Evolutionary conservation across 1,284 basidiomycete genomes (phyloP).

Genomic region (Sporisorium reilianum): DNA sequence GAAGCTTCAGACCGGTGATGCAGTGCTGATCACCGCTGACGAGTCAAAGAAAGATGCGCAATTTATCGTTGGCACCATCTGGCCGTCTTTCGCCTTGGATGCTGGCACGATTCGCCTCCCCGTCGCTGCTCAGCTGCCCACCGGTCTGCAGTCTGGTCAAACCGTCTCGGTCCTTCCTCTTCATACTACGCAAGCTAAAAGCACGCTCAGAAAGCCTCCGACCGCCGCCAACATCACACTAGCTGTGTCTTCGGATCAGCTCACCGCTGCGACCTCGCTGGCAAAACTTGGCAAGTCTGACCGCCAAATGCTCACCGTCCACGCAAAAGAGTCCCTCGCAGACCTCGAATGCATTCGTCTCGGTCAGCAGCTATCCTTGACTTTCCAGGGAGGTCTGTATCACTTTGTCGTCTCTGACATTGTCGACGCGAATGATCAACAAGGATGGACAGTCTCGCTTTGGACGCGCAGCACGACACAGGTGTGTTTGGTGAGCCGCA

Average conservation of each 20-base stretch:
- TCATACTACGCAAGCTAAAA: conserved; percentile 12
- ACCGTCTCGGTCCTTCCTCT: conserved; percentile 20
- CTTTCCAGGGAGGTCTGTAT: conserved; percentile 26
- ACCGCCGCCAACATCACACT: conserved; percentile 50
- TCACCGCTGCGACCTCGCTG: conserved; percentile 6
- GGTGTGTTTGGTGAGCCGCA: conserved; percentile 63
- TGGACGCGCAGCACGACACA: conserved; percentile 10
- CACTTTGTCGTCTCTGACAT: neutral
- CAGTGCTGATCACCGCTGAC: conserved; percentile 15
- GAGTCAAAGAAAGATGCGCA: neutral
- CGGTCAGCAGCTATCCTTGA: conserved; percentile 18
- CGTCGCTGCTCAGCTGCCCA: conserved; percentile 8
- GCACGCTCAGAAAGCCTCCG: conserved; percentile 21
- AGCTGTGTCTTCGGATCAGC: conserved; percentile 24
- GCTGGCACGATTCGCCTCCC: conserved; percentile 33
- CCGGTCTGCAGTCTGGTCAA: conserved; percentile 21
- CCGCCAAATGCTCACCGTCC: conserved; percentile 70
- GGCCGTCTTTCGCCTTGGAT: conserved; percentile 44
- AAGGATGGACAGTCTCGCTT: conserved; percentile 72
- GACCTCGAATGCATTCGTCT: conserved; percentile 38
- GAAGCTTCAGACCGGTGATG: conserved; percentile 47
- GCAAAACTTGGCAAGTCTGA: conserved; percentile 62
- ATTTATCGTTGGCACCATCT: conserved; percentile 32
- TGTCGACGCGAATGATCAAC: conserved; percentile 81
- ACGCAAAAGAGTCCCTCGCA: conserved; percentile 71